Base-by-base conservation (phyloP, 2,329 filamentous ascomycete species). In the Cryphonectria radicalis region DNA sequence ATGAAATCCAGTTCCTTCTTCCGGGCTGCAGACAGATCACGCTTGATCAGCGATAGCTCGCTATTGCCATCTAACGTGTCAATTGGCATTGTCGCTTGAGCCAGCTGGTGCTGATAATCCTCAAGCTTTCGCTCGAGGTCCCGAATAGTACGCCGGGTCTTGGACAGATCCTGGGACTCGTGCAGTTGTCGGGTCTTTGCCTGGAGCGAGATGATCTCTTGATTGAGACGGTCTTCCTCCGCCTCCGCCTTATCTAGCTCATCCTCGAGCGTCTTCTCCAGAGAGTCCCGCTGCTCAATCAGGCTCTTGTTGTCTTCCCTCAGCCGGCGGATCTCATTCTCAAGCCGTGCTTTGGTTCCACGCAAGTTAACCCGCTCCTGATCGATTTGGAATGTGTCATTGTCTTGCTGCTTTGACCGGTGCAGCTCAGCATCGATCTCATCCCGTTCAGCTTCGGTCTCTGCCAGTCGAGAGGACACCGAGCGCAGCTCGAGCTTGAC, bases 341-440 rank as follows among this genome's bases (percentile, higher is more conserved):
- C 91, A 25, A 93, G 84, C 76, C 90, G 91, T 73, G 90, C 82
- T 77, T 91, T 92, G n/a, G 88, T 82, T 40, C 90, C 89, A 25
- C 90, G 89, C 35, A 93, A 82, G 68, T 93, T 90, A 63, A 91
- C 81, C 74, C 91, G 90, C 76, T 93, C 92, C 73, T 90, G 88
- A 74, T 93, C 91, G 63, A 92, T 79, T 17, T 86, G 87, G 75
- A 89, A 86, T 71, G 70, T 70, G 55, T 90, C 88, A 69, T 86
- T 86, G 65, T 87, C 88, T 69, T 87, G 85, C 55, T 88, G 84
- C 73, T 83, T 84, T n/a, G 84, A 78, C 35, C 85, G 84, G 62
- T 85, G 84, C 28, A 93, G 81, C 76, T 91, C 88, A 43, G 81
- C 86, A 70, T 91, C 87, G 28, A 93, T 80, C 76, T 92, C 90